Percentiles rank a stretch among this genome's conserved stretches.
Evolutionary conservation across 2,329 filamentous ascomycete species (phyloP).

Genomic region (Sporothrix humicola): DNA sequence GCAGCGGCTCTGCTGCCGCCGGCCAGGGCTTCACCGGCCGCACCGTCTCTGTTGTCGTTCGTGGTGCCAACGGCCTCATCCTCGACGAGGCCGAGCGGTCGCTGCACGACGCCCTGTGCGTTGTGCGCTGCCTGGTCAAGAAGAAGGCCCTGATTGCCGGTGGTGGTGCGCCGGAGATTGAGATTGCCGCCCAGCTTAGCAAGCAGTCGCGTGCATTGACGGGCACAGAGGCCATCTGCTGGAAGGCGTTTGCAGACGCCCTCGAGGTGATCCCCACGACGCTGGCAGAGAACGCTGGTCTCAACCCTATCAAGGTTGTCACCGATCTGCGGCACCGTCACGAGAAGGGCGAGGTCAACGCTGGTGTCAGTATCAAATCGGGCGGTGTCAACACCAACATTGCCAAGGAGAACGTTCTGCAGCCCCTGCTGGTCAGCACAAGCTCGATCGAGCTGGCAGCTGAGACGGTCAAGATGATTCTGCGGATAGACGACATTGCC

Average conservation of each 20-base stretch:
- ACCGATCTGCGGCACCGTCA: slow-evolving; percentile 94
- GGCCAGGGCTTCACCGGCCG: slow-evolving; percentile 59
- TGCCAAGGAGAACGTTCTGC: slow-evolving; percentile 93
- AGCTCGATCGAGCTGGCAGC: slow-evolving; percentile 96
- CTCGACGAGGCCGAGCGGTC: slow-evolving; percentile 96
- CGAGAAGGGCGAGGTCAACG: slow-evolving; percentile 92
- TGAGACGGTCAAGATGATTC: slow-evolving; percentile 96
- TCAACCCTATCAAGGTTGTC: slow-evolving; percentile 99
- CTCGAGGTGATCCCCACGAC: slow-evolving; percentile 98
- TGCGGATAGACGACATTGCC: slow-evolving; percentile 71
- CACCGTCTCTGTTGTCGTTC: slow-evolving; percentile 92
- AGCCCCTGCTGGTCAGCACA: slow-evolving; percentile 94
- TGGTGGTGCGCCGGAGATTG: slow-evolving; percentile 94
- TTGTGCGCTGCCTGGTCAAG: slow-evolving; percentile 96
- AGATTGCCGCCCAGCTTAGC: slow-evolving; percentile 86
- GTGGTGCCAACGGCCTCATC: slow-evolving; percentile 92
- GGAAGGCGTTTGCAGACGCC: slow-evolving; percentile 97
- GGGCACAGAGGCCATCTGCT: slow-evolving; percentile 96
- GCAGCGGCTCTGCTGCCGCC: slow-evolving; percentile 9
- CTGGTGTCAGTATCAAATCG: slow-evolving; percentile 97
- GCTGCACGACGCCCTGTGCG: slow-evolving; percentile 95
- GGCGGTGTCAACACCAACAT: slow-evolving; percentile 98
- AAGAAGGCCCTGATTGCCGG: slow-evolving; percentile 99
- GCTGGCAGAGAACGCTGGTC: slow-evolving; percentile 92
- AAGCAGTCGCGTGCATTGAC: slow-evolving; percentile 81